Percentiles rank a stretch among this genome's conserved stretches.
phyloP scores from a whole-genome alignment of 169 alveolate genomes.

The Plasmodium vinckei region DNA sequence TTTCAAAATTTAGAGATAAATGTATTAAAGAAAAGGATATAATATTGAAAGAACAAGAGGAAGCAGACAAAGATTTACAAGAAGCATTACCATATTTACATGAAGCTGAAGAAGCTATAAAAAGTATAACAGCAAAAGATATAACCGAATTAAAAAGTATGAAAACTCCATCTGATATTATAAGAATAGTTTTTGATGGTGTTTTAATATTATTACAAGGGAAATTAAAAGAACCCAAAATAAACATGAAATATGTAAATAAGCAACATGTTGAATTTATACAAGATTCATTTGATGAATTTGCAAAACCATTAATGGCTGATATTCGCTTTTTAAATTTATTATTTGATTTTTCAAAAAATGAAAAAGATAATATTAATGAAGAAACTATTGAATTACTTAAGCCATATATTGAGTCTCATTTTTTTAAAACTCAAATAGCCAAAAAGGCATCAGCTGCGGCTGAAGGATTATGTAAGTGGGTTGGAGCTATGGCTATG shows the following conservation, averaged over 20 bases:
- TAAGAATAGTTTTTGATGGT: conserved; percentile 93
- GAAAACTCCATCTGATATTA: conserved; percentile 93
- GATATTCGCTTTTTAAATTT: conserved; percentile 90
- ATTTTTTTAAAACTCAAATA: conserved; percentile 88
- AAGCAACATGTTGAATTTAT: conserved; percentile 89
- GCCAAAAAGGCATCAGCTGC: conserved; percentile 91
- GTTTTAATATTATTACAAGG: conserved; percentile 88
- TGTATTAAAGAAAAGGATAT: conserved; percentile 91
- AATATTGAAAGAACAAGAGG: conserved; percentile 92
- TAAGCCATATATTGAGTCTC: conserved; percentile 93
- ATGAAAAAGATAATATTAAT: conserved; percentile 95
- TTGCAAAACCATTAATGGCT: conserved; percentile 89
- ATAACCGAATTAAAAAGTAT: conserved; percentile 94
- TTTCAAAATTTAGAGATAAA: conserved; percentile 88
- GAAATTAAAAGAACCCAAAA: conserved; percentile 78
- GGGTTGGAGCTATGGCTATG: conserved; percentile 95
- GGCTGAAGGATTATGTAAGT: conserved; percentile 93
- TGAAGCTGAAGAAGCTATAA: conserved; percentile 94
- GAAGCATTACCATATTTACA: conserved; percentile 94
- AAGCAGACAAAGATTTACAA: conserved; percentile 95
- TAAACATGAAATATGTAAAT: conserved; percentile 85
- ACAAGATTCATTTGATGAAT: conserved; percentile 93
- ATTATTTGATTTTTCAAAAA: conserved; percentile 90
- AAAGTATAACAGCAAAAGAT: conserved; percentile 92
- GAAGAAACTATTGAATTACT: conserved; percentile 96